These are phyloP conservation scores for Ogataea saltuana DNA, from an alignment of 805 yeast species.

Conservation along the genomic window DNA sequence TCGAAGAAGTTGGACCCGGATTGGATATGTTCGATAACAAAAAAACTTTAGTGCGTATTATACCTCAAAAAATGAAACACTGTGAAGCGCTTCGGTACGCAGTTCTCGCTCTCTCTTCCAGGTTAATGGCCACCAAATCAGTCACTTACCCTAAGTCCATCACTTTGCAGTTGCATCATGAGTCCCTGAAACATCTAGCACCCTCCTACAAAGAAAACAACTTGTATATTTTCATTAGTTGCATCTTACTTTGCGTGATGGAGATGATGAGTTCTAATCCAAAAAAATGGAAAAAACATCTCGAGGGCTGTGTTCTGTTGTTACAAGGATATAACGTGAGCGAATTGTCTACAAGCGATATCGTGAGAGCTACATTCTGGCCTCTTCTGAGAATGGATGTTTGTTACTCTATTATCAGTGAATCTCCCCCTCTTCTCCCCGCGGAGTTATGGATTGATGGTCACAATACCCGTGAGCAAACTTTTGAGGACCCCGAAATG, in stretches of 20 bases:
- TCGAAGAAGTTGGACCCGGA: slow-evolving; percentile 42
- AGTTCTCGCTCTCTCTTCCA: slow-evolving; percentile 26
- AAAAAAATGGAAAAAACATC: slow-evolving; percentile 41
- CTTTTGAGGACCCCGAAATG: slow-evolving; percentile 26
- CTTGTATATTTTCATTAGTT: slow-evolving; percentile 35
- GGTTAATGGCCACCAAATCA: slow-evolving; percentile 20
- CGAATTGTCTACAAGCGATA: slow-evolving; percentile 35
- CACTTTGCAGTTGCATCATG: slow-evolving; percentile 37
- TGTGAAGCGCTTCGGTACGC: slow-evolving; percentile 23
- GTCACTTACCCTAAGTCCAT: slow-evolving; percentile 20
- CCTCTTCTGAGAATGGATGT: slow-evolving; percentile 45
- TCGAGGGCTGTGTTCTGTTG: slow-evolving; percentile 43
- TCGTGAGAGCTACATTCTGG: slow-evolving; percentile 44
- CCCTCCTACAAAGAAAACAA: slow-evolving; percentile 21
- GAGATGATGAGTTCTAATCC: slow-evolving; percentile 47
- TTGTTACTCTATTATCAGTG: slow-evolving; percentile 41
- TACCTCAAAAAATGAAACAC: slow-evolving; percentile 20
- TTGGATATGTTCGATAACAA: slow-evolving; percentile 39
- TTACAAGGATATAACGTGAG: slow-evolving; percentile 39
- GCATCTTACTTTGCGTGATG: slow-evolving; percentile 43
- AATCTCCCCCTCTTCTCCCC: slow-evolving; percentile 38
- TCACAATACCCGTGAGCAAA: slow-evolving; percentile 3
- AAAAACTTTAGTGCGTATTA: slow-evolving; percentile 20
- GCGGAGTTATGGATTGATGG: slow-evolving; percentile 38
- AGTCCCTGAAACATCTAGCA: slow-evolving; percentile 33